Evolutionary conservation across 2,329 filamentous ascomycete species (phyloP), one percentile per base, ranked within the genome.

Genomic region (Trichophyton benhamiae): DNA sequence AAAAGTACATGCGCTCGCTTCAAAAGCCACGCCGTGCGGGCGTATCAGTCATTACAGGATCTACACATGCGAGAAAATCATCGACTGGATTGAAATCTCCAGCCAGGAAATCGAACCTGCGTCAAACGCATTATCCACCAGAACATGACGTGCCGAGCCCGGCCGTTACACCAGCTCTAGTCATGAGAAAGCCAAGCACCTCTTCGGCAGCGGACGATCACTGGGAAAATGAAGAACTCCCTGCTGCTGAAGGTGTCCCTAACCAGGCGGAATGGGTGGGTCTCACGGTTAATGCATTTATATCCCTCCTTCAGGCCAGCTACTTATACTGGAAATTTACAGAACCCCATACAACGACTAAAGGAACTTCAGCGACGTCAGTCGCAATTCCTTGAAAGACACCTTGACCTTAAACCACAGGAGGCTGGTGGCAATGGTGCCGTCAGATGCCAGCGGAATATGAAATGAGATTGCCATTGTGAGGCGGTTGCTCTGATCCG

Each of bases 231-330:
- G 63, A 61, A 13, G 38, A 41, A 36, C 79, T 96, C 67, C 89
- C 89, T 64, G 78, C 79, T 66, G 91, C 91, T 58, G 83, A 89
- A 72, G 91, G 90, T 59, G 91, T 96, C 65, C 91, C 91, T 64
- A 80, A 84, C 73, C 91, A 96, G 81, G 82, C 84, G 72, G 89
- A 96, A 75, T 96, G 92, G 92, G 91, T 96, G 90, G 87, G 89
- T 89, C 80, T 78, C 70, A 75, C 76, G 72, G 70, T 72, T 73
- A 72, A 75, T 74, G 70, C 70, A 67, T 74, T 76, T 72, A 71
- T 74, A 68, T 71, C 74, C 66, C 67, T 78, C 68, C 71, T 77
- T 69, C 65, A 68, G 68, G 68, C 70, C 69, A 69, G 72, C 58
- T 75, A 75, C 74, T 76, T 76, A 76, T 76, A 75, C 67, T 77